Evolutionary conservation across 176 grass and related monocot genomes (phyloP), one percentile per base, ranked within the genome.

Genomic region (Oryza australiensis): DNA sequence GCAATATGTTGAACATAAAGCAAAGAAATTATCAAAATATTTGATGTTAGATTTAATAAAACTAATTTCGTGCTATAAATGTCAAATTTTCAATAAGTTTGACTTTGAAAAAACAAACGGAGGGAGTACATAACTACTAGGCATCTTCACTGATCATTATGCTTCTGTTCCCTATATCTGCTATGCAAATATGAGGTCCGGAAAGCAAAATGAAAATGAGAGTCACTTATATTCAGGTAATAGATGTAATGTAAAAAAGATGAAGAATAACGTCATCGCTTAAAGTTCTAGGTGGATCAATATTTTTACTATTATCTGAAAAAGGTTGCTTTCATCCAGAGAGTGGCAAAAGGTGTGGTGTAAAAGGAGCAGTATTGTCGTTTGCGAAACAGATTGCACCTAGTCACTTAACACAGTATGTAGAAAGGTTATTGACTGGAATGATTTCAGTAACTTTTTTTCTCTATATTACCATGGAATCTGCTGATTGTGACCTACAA

Each of bases 401-500:
- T 70, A 51, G n/a, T 29, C 28, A 32, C 60, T 38, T 55, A 43
- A 18, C 43, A 40, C 28, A 4, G 38, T 38, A 0, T 11, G 40
- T 55, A 26, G 3, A 53, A 33, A 81, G 43, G 24, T 80, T 59
- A 69, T 14, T 29, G 32, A 53, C 51, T 81, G 53, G 32, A 57
- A 82, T 32, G 15, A 63, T 33, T 81, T 81, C 72, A 72, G 65
- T 71, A 85, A 81, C 49, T 76, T 81, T 35, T 35, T 71, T 81
- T 9, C 49, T 62, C 20, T 84, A 74, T 75, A 10, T 75, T 84
- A 76, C 77, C 46, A 65, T 81, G 76, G 71, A 43, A 76, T 81
- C 72, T 77, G 23, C 62, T 85, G 57, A 41, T 27, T 55, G 37
- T 55, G 72, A 76, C 72, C 5, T 64, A 64, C 41, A 43, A 40